Evolutionary conservation across 1,139 yeast species (phyloP).

Genomic region (Geotrichum europaeum): DNA sequence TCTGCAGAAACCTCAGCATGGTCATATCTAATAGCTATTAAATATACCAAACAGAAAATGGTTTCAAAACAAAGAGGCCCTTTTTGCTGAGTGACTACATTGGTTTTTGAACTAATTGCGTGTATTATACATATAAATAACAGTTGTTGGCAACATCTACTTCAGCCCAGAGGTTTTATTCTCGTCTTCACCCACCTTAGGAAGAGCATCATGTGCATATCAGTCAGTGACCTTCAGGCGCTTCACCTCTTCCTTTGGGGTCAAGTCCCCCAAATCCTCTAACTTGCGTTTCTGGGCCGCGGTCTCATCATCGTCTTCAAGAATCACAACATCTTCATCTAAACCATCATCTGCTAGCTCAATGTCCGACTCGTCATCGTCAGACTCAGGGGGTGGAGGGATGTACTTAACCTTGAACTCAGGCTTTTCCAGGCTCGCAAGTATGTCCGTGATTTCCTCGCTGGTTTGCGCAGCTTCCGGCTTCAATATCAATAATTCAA

Average conservation of each 20-base stretch:
- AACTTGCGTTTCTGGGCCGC: not conserved
- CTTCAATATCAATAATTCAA: conserved; percentile 54
- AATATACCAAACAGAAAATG: not conserved
- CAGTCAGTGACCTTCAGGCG: not conserved
- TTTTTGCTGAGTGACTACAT: not conserved
- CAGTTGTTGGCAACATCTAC: not conserved
- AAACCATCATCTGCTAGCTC: conserved; percentile 20
- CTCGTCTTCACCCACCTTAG: not conserved
- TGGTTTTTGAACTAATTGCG: not conserved
- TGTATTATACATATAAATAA: not conserved
- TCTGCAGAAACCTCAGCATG: not conserved
- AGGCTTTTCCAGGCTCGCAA: conserved; percentile 28
- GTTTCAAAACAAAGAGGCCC: not conserved
- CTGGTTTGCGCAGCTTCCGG: conserved; percentile 8
- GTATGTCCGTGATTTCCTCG: conserved; percentile 7
- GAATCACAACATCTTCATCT: conserved; percentile 24
- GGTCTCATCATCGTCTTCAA: conserved; percentile 7
- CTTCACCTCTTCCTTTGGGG: not conserved
- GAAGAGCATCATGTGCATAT: not conserved
- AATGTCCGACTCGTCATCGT: conserved; percentile 15
- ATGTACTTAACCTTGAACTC: conserved; percentile 32
- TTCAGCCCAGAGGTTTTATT: not conserved
- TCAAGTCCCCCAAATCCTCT: not conserved
- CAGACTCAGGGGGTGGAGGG: conserved; percentile 18
- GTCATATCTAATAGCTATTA: not conserved